Conservation (phyloP, 805 yeast species). For the Wilhelminamyces savonicus region DNA sequence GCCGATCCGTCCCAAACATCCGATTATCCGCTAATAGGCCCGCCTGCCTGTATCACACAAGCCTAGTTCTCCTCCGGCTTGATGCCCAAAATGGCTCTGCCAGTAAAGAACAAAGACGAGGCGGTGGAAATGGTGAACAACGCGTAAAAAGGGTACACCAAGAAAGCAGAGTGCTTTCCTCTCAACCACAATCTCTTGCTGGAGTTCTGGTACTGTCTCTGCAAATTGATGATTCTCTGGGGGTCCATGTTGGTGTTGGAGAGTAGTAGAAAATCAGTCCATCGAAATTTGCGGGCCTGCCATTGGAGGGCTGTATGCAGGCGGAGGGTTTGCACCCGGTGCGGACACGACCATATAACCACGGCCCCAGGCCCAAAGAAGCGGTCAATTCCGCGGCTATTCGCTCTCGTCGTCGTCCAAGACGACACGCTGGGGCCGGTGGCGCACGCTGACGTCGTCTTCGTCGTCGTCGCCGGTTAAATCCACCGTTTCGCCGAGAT, state of each 20-base stretch:
- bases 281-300: constrained; percentile 3
- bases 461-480: too few species aligned
- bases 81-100: constrained; percentile 66
- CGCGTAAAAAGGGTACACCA: constrained; percentile 76
- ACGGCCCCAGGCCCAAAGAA: not conserved
- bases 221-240: constrained; percentile 41
- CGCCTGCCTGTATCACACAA: too few species aligned
- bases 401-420: too few species aligned
- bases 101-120: constrained; percentile 62
- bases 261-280: constrained; percentile 2
- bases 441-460: too few species aligned
- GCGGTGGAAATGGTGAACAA: constrained; percentile 61
- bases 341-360: constrained; percentile 5
- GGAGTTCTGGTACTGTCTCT: constrained; percentile 38
- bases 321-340: constrained; percentile 3
- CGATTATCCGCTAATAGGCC: too few species aligned
- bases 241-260: constrained; percentile 29
- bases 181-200: constrained; percentile 39
- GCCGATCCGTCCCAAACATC: too few species aligned
- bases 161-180: constrained; percentile 49
- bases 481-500: too few species aligned
- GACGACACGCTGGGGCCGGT: too few species aligned
- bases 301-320: too few species aligned
- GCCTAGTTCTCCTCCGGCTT: too few species aligned
- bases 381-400: too few species aligned